Evolutionary conservation across 306 rosid species (phyloP).

Genomic region (Mucuna pruriens): DNA sequence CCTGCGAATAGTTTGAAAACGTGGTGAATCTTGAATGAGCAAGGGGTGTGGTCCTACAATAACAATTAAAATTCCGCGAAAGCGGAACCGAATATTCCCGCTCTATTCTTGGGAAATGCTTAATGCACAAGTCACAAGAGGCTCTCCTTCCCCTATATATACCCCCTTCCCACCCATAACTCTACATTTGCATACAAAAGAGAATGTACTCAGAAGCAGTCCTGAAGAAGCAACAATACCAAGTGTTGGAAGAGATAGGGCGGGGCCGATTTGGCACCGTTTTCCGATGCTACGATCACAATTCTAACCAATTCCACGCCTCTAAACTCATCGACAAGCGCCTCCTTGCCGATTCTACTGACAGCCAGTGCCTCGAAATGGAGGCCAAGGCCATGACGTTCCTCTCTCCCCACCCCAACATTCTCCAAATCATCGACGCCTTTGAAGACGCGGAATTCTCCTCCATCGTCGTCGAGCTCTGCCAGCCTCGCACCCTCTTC

Average conservation of each 20-base stretch:
- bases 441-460: slow-evolving; percentile 55
- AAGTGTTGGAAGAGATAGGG: slow-evolving; percentile 71
- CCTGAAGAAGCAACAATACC: slow-evolving; percentile 50
- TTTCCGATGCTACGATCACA: slow-evolving; percentile 55
- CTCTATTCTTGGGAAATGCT: neutral
- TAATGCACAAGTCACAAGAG: too few relatives aligned
- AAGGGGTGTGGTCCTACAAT: neutral
- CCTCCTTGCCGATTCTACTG: slow-evolving; percentile 58
- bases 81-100: slow-evolving; percentile 18
- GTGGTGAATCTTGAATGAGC: neutral
- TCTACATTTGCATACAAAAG: neutral
- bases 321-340: slow-evolving; percentile 67
- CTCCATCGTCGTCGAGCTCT: slow-evolving; percentile 66
- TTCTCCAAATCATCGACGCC: slow-evolving; percentile 55
- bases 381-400: slow-evolving; percentile 76
- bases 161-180: neutral
- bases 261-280: slow-evolving; percentile 78
- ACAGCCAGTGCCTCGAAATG: slow-evolving; percentile 66
- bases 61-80: neutral
- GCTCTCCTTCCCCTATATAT: neutral
- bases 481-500: slow-evolving; percentile 60
- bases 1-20: slow-evolving; percentile 5
- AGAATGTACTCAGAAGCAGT: slow-evolving; percentile 54
- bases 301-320: slow-evolving; percentile 52
- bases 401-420: slow-evolving; percentile 69